Evolutionary conservation across 768 basidiomycete genomes (phyloP), one percentile per base, ranked within the genome.

Genomic region (Hemileccinum impolitum): DNA sequence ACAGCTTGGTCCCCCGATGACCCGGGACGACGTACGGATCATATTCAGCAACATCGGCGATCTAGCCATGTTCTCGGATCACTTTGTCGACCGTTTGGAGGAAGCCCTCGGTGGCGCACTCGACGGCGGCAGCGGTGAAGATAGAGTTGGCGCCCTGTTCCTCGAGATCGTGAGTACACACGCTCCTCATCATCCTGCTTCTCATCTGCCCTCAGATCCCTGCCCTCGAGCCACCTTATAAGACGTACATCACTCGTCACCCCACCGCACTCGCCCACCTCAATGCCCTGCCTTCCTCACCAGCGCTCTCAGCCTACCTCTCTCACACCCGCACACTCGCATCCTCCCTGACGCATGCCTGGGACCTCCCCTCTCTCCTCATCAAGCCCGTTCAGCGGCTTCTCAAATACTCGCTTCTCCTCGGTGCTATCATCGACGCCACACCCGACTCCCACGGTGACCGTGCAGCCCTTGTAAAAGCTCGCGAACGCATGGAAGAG

Each of bases 331-430:
- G 80, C 50, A 75, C 72, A 11, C 73, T 87, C 32, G 85, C 88
- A 1, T 78, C 83, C 2, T 77, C 80, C 19, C 76, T 88, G 12
- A 88, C 90, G 0, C 85, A 91, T 59, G 89, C 92, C 3, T 94
- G 92, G 86, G 95, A 99, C 64, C 81, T 99, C 23, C 77, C 90
- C 6, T 93, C 92, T 0, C 79, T 97, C 34, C 85, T 99, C 52
- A 97, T 99, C 69, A 97, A 98, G 69, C 96, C 96, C 30, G 92
- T 99, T 4, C 96, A 98, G 62, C 84, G 95, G 14, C 78, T 97
- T 47, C 82, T 97, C 55, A 98, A 97, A 65, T 99, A 99, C 62
- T 83, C 90, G 0, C 79, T 98, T 9, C 78, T 99, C 25, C 80
- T 99, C 30, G 70, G 72, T 21, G 81, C 88, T 21, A 84, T 92